Evolutionary conservation across 148 eudicot species (phyloP).

Genomic region (Chenopodium album): DNA sequence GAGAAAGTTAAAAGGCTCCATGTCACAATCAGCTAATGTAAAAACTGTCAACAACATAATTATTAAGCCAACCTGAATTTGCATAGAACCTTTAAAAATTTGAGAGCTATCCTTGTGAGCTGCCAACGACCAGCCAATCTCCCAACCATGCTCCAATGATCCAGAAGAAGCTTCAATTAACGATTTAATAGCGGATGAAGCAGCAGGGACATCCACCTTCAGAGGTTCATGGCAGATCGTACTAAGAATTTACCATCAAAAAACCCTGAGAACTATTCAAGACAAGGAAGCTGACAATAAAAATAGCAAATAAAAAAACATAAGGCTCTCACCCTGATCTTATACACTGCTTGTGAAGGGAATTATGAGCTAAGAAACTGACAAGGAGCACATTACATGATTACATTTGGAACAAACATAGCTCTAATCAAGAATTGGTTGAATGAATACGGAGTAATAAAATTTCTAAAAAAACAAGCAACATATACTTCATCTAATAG

Average conservation of each 20-base stretch:
- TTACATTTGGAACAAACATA: background rate
- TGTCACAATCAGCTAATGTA: background rate
- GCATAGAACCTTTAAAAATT: constrained; percentile 29
- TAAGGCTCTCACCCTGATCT: background rate
- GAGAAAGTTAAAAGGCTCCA: too few species aligned
- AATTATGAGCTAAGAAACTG: background rate
- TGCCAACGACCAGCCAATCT: constrained; percentile 96
- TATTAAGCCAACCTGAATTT: constrained; percentile 45
- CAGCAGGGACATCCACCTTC: constrained; percentile 77
- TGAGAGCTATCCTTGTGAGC: constrained; percentile 45
- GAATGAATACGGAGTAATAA: background rate
- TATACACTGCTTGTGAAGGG: background rate
- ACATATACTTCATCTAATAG: background rate
- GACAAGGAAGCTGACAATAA: constrained; percentile 14
- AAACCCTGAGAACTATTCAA: constrained; percentile 5
- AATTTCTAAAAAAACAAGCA: background rate
- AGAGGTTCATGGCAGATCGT: constrained; percentile 23
- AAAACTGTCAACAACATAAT: background rate
- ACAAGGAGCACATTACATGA: background rate
- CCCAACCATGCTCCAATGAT: constrained; percentile 72
- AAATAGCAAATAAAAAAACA: constrained; percentile 3
- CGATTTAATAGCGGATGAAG: constrained; percentile 63
- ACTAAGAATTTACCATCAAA: constrained; percentile 27
- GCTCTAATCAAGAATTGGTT: background rate
- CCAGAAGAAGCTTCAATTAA: constrained; percentile 71